Conservation (phyloP, 73 alveolate genomes). For the Paramecium primaurelia region DNA sequence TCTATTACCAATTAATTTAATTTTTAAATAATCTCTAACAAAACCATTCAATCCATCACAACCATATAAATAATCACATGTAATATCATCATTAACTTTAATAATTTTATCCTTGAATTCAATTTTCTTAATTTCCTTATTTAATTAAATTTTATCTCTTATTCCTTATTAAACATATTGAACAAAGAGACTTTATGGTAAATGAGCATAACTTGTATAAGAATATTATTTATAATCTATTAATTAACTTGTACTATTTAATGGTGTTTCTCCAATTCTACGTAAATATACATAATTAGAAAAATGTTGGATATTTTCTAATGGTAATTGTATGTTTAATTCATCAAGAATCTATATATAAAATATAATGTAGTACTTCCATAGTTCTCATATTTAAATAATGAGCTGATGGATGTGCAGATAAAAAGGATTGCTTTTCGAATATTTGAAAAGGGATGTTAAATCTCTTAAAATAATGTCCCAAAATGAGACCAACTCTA, state of each 20-base stretch:
- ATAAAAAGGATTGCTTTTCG: not conserved
- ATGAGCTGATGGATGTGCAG: conserved; percentile 77
- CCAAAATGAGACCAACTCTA: not conserved
- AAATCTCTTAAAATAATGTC: not conserved
- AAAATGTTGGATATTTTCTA: not conserved
- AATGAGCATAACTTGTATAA: not conserved
- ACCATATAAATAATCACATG: conserved; percentile 67
- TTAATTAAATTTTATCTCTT: not conserved
- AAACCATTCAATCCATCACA: conserved; percentile 75
- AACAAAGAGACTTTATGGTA: not conserved
- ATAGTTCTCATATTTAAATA: conserved; percentile 64
- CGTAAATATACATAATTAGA: not conserved
- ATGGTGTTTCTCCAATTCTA: not conserved
- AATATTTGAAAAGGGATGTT: not conserved
- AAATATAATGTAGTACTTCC: conserved; percentile 1
- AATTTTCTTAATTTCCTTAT: not conserved
- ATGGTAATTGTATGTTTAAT: not conserved
- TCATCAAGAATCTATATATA: not conserved
- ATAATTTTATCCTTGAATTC: not conserved
- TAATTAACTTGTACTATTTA: not conserved
- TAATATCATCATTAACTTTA: not conserved
- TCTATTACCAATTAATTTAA: conserved; percentile 58
- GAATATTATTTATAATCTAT: not conserved
- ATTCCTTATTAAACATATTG: not conserved
- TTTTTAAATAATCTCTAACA: conserved; percentile 60